These are phyloP conservation scores for Debaryomyces nepalensis DNA, from an alignment of 1,139 yeast genomes.

Conservation along the genomic window DNA sequence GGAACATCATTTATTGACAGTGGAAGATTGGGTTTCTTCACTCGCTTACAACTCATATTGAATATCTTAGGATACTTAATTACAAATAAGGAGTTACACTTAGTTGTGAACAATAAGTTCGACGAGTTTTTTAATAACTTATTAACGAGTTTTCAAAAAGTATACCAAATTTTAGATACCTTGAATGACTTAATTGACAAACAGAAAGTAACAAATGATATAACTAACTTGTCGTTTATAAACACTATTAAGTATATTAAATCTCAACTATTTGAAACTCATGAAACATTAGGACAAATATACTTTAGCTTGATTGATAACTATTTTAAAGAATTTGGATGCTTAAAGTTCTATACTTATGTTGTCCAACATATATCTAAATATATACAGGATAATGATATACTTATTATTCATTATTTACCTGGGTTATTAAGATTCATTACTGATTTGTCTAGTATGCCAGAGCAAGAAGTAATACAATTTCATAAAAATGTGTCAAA, in stretches of 20 bases:
- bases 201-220: slow-evolving; percentile 51
- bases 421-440: slow-evolving; percentile 62
- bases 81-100: slow-evolving; percentile 33
- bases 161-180: slow-evolving; percentile 58
- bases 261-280: slow-evolving; percentile 64
- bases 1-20: slow-evolving; percentile 66
- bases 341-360: slow-evolving; percentile 38
- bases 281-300: slow-evolving; percentile 73
- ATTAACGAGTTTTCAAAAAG: slow-evolving; percentile 56
- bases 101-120: slow-evolving; percentile 24
- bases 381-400: slow-evolving; percentile 60
- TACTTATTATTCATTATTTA: slow-evolving; percentile 62
- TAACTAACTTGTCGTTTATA: slow-evolving; percentile 52
- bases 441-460: slow-evolving; percentile 28
- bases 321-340: slow-evolving; percentile 37
- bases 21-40: slow-evolving; percentile 72
- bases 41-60: slow-evolving; percentile 71
- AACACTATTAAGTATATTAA: slow-evolving; percentile 63
- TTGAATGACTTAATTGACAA: slow-evolving; percentile 70
- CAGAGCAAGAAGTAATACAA: slow-evolving; percentile 30
- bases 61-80: slow-evolving; percentile 68
- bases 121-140: slow-evolving; percentile 40
- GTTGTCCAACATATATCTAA: slow-evolving; percentile 37
- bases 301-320: slow-evolving; percentile 53
- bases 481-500: slow-evolving; percentile 32